phyloP scores from a whole-genome alignment of 129 eudicot species.

The Calendula officinalis region DNA sequence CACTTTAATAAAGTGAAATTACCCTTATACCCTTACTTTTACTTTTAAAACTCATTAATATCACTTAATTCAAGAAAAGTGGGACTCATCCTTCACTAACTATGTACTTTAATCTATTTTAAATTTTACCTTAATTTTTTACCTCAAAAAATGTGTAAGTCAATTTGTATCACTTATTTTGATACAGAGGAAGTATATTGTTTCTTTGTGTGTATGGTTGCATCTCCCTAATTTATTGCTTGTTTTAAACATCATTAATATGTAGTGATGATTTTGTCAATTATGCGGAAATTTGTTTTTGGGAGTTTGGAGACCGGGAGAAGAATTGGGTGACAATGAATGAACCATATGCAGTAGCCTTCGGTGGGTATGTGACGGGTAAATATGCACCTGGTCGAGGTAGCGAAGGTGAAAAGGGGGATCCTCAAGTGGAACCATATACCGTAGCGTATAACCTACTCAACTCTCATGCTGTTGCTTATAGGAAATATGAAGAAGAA shows the following conservation, averaged over 20 bases:
- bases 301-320: constrained; percentile 48
- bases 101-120: no score
- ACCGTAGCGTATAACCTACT: constrained; percentile 39
- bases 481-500: constrained; percentile 23
- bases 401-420: constrained; percentile 23
- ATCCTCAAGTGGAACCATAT: constrained; percentile 44
- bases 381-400: constrained; percentile 37
- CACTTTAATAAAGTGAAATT: no score
- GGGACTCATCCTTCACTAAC: no score
- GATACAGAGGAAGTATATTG: no score
- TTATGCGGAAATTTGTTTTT: constrained; percentile 35
- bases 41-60: no score
- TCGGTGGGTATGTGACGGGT: constrained; percentile 23
- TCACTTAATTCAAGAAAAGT: no score
- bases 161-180: no score
- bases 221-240: neutral
- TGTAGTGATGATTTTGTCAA: constrained; percentile 21
- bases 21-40: no score
- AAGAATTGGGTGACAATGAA: constrained; percentile 46
- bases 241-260: neutral
- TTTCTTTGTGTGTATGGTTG: neutral
- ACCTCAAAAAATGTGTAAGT: no score
- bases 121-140: no score
- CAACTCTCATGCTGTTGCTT: constrained; percentile 41
- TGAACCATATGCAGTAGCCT: constrained; percentile 28